These are phyloP conservation scores for Yueomyces sinensis DNA, from an alignment of 805 yeast species.

Conservation along the genomic window DNA sequence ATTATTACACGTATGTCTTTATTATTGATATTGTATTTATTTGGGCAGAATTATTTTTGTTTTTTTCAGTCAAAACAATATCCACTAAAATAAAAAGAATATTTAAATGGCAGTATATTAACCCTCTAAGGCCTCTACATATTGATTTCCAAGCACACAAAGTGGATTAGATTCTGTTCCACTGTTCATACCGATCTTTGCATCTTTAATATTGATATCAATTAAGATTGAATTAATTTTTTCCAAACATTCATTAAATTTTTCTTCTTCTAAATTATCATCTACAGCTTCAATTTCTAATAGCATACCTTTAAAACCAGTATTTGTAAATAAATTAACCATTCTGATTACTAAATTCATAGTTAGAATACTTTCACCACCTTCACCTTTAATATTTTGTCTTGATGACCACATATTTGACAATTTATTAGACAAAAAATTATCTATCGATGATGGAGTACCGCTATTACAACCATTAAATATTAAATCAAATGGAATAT, in stretches of 20 bases:
- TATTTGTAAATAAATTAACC: conserved; percentile 19
- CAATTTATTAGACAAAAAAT: conserved; percentile 12
- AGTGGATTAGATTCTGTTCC: conserved; percentile 6
- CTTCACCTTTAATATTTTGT: conserved; percentile 21
- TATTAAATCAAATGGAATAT: conserved; percentile 7
- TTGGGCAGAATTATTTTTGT: too few relatives aligned
- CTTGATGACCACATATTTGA: conserved; percentile 23
- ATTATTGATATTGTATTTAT: too few relatives aligned
- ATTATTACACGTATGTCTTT: too few relatives aligned
- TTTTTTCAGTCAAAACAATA: conserved; percentile 57
- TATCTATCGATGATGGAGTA: conserved; percentile 15
- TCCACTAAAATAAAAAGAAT: conserved; percentile 45
- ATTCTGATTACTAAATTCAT: conserved; percentile 13
- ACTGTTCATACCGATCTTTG: conserved; percentile 11
- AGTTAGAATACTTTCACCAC: conserved; percentile 19
- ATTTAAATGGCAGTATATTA: conserved; percentile 32
- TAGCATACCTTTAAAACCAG: conserved; percentile 22
- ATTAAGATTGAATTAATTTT: conserved; percentile 8
- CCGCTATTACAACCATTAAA: conserved; percentile 15
- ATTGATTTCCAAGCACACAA: conserved; percentile 19
- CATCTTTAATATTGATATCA: conserved; percentile 10
- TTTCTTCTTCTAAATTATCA: conserved; percentile 4
- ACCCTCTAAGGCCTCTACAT: conserved; percentile 19
- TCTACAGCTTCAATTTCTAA: conserved; percentile 13
- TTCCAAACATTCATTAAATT: conserved; percentile 8